Conservation (phyloP, 1,284 basidiomycete species). For the Trichosporon coremiiforme region DNA sequence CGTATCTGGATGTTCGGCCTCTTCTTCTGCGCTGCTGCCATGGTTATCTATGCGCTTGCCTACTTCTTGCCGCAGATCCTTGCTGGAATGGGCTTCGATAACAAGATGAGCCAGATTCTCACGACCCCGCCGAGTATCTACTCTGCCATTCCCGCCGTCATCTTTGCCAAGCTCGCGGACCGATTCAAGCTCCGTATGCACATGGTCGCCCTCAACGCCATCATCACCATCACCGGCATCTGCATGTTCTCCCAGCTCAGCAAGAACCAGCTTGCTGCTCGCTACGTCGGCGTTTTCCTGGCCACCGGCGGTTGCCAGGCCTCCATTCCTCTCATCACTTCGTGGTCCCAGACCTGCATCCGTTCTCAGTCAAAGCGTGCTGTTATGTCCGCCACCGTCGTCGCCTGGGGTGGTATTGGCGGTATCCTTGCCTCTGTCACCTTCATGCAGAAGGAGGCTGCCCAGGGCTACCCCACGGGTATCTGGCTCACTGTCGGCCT, state of each 20-base stretch:
- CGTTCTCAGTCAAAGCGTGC: constrained; percentile 53
- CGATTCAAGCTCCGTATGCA: constrained; percentile 30
- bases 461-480: constrained; percentile 23
- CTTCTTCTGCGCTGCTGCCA: constrained; percentile 47
- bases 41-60: constrained; percentile 31
- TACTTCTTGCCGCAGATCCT: constrained; percentile 58
- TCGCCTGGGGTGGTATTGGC: constrained; percentile 30
- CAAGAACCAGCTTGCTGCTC: constrained; percentile 39
- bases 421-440: constrained; percentile 26
- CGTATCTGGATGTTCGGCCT: constrained; percentile 58
- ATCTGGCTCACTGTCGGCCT: constrained; percentile 24
- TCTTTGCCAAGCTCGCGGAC: constrained; percentile 54
- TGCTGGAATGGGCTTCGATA: constrained; percentile 29
- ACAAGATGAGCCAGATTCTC: constrained; percentile 47
- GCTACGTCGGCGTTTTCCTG: constrained; percentile 33
- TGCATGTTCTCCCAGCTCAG: constrained; percentile 32
- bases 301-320: constrained; percentile 44
- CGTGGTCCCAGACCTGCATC: constrained; percentile 56
- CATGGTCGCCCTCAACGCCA: constrained; percentile 24
- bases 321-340: constrained; percentile 46
- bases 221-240: constrained; percentile 26
- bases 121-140: constrained; percentile 57
- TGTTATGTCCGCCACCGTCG: constrained; percentile 32
- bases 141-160: constrained; percentile 51
- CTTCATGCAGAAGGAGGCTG: constrained; percentile 25